Evolutionary conservation across 2,329 filamentous ascomycete species (phyloP).

Genomic region (Claviceps sp.): DNA sequence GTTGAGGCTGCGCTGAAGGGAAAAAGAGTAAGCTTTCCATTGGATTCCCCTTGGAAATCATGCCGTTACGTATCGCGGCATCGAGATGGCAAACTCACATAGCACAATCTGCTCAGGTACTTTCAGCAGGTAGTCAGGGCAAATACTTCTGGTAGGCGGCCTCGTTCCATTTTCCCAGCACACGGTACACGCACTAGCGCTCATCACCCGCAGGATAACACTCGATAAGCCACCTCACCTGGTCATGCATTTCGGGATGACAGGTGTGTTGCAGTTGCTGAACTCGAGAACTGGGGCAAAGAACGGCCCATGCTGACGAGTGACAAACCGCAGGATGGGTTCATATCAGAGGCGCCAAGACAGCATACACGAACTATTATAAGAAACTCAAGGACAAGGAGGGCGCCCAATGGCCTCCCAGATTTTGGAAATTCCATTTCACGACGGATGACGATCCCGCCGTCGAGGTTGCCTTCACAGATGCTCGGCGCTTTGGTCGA

Average conservation of each 20-base stretch:
- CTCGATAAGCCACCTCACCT: constrained; percentile 71
- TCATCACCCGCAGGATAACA: constrained; percentile 20
- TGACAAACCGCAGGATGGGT: constrained; percentile 51
- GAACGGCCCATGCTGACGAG: constrained; percentile 1
- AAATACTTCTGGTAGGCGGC: constrained; percentile 84
- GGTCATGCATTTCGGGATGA: constrained; percentile 78
- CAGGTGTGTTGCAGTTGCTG: constrained; percentile 24
- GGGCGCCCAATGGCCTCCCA: constrained; percentile 66
- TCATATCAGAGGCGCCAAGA: constrained; percentile 67
- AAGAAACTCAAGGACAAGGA: constrained; percentile 51
- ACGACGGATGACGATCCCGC: constrained; percentile 42
- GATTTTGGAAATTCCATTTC: constrained; percentile 76
- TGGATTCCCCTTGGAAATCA: too few species aligned
- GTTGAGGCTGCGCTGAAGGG: constrained; percentile 64
- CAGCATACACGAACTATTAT: constrained; percentile 72
- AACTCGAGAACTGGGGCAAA: background rate
- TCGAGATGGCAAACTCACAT: background rate
- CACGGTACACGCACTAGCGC: constrained; percentile 21
- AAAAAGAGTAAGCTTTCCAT: constrained; percentile 38
- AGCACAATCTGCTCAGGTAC: constrained; percentile 23
- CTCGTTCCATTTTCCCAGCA: constrained; percentile 11
- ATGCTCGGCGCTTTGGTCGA: constrained; percentile 64
- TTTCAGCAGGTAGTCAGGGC: constrained; percentile 67
- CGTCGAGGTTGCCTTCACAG: constrained; percentile 65
- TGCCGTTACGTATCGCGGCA: too few species aligned